Evolutionary conservation across 1,284 basidiomycete genomes (phyloP).

Genomic region (Puccinia horiana): DNA sequence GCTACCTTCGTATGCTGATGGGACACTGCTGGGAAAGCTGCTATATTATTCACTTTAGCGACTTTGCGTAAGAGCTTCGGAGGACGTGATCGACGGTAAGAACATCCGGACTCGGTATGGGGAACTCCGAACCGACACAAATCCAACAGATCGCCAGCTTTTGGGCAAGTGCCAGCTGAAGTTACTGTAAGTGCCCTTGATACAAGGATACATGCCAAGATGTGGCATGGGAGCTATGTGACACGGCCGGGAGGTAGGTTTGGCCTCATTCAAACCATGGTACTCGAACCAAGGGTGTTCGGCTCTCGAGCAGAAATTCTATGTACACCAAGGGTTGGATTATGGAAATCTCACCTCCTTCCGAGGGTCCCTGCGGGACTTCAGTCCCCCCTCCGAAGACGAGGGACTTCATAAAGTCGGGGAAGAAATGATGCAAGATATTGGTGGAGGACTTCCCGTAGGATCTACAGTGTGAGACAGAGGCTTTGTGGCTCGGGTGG

Average conservation of each 20-base stretch:
- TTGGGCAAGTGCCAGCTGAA: not conserved
- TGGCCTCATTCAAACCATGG: not conserved
- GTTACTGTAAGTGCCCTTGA: not conserved
- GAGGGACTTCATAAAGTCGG: no score
- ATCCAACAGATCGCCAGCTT: not conserved
- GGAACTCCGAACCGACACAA: slow-evolving; percentile 1
- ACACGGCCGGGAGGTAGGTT: not conserved
- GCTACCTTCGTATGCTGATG: not conserved
- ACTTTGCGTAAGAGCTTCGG: not conserved
- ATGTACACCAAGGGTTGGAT: not conserved
- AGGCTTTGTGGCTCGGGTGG: no score
- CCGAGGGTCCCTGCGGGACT: no score
- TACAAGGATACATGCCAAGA: not conserved
- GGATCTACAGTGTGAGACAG: no score
- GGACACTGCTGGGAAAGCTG: not conserved
- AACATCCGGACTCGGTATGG: not conserved
- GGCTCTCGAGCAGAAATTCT: not conserved
- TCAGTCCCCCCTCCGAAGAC: no score
- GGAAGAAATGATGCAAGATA: no score
- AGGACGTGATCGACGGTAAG: not conserved
- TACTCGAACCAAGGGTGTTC: not conserved
- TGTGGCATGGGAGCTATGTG: not conserved
- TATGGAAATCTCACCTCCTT: not conserved
- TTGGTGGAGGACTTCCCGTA: no score
- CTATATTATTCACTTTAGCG: not conserved